phyloP scores from a whole-genome alignment of 2,329 filamentous ascomycete genomes.

The Exophiala oligosperma region DNA sequence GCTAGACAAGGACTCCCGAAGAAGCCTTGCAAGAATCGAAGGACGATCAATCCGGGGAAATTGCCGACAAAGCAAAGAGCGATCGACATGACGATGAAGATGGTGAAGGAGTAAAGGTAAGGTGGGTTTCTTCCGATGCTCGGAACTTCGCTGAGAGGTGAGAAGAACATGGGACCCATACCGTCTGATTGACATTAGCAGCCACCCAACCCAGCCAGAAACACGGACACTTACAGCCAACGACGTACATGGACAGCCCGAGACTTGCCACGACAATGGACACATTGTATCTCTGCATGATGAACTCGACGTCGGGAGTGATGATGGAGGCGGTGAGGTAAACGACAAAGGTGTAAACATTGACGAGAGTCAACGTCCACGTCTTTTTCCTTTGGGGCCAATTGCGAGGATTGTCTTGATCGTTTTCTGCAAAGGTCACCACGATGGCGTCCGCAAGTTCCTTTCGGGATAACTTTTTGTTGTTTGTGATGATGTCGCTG shows the following conservation, averaged over 20 bases:
- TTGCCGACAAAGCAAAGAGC: conserved; percentile 63
- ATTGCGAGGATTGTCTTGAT: conserved; percentile 48
- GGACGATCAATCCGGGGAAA: conserved; percentile 63
- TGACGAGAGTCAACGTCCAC: conserved; percentile 43
- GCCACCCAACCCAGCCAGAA: not conserved
- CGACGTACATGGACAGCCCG: conserved; percentile 37
- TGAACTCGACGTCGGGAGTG: conserved; percentile 31
- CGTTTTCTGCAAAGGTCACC: conserved; percentile 41
- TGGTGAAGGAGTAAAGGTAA: conserved; percentile 66
- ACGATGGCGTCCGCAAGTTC: conserved; percentile 25
- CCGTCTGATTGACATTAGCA: conserved; percentile 40
- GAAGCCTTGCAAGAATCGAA: conserved; percentile 65
- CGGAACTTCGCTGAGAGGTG: conserved; percentile 66
- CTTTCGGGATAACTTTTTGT: not conserved
- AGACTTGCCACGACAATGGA: conserved; percentile 32
- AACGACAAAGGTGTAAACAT: conserved; percentile 41
- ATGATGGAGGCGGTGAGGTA: conserved; percentile 39
- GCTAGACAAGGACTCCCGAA: conserved; percentile 66
- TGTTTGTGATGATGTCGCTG: not conserved
- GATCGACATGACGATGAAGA: conserved; percentile 69
- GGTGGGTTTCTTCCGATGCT: conserved; percentile 66
- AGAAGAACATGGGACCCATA: conserved; percentile 62
- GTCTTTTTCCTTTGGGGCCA: conserved; percentile 39
- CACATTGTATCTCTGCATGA: conserved; percentile 32
- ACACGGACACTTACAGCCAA: conserved; percentile 21